A percentile compares a stretch with the other conserved stretches of the same genome.
Evolutionary conservation across 768 basidiomycete genomes (phyloP).

Genomic region (Rhodotorula toruloides): DNA sequence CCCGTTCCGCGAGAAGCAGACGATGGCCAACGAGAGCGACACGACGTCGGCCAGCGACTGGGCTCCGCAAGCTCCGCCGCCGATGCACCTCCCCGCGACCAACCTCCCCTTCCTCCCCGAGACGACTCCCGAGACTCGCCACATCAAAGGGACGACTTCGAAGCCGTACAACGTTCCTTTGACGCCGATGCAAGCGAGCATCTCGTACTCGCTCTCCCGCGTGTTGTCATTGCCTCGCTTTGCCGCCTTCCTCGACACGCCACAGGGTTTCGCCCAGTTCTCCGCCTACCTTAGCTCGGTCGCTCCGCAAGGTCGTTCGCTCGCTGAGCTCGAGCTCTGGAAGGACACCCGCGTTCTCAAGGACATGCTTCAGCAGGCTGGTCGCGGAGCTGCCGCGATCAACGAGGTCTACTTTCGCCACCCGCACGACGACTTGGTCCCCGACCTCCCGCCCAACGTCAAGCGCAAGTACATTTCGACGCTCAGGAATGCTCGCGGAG

Average conservation of each 20-base stretch:
- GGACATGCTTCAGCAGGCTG: background rate
- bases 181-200: background rate
- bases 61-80: slow-evolving; percentile 4
- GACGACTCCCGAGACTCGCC: background rate
- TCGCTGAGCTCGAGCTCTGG: slow-evolving; percentile 23
- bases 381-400: background rate
- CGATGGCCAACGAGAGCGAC: background rate
- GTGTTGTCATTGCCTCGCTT: slow-evolving; percentile 22
- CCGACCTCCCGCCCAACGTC: background rate
- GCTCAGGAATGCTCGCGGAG: background rate
- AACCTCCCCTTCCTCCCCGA: background rate
- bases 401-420: slow-evolving; percentile 7
- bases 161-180: slow-evolving; percentile 16
- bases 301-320: background rate
- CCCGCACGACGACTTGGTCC: background rate
- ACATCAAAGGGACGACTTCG: background rate
- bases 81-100: background rate
- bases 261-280: slow-evolving; percentile 23
- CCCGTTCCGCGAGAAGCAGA: background rate
- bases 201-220: slow-evolving; percentile 23
- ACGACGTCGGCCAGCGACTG: background rate
- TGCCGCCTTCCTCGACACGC: slow-evolving; percentile 11
- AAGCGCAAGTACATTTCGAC: background rate
- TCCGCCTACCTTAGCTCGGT: slow-evolving; percentile 8
- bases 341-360: slow-evolving; percentile 8